Conservation (phyloP, 2,329 filamentous ascomycete genomes). For the Aureobasidium lini region DNA sequence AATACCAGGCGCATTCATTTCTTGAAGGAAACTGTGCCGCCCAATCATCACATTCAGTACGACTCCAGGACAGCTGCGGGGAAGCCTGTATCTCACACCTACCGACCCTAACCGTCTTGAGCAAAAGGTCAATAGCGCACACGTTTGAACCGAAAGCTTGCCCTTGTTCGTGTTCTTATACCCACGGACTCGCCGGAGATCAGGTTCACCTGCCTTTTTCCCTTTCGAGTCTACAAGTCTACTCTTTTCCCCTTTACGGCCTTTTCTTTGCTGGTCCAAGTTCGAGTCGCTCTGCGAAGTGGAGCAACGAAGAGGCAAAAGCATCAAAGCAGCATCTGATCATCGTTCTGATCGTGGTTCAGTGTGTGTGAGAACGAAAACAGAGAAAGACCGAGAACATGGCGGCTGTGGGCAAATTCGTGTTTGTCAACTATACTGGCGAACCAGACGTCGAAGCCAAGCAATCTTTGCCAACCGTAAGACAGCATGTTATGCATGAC, state of each 20-base stretch:
- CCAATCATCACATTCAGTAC: conserved; percentile 1
- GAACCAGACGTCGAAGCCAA: conserved; percentile 10
- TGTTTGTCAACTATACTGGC: conserved; percentile 12
- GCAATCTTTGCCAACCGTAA: conserved; percentile 12
- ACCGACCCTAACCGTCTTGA: too few relatives aligned
- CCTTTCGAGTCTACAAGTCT: conserved; percentile 4
- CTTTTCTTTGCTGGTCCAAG: neutral
- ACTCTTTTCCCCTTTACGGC: conserved; percentile 13
- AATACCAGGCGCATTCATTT: neutral
- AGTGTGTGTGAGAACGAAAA: neutral
- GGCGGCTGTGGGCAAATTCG: conserved; percentile 11
- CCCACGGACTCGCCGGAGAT: conserved; percentile 10
- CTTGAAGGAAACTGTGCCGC: neutral
- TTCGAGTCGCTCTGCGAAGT: neutral
- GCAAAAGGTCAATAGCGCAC: too few relatives aligned
- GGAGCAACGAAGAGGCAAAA: conserved; percentile 8
- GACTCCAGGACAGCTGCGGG: neutral
- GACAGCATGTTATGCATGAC: conserved; percentile 14
- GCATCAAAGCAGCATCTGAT: conserved; percentile 1
- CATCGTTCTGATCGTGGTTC: neutral
- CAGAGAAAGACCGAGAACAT: conserved; percentile 7
- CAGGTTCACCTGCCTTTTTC: conserved; percentile 11
- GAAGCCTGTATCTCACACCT: neutral
- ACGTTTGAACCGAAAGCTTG: neutral
- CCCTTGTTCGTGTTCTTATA: neutral